Percentiles rank a stretch among this genome's conserved stretches.
These are phyloP conservation scores for Nemophila menziesii DNA, from an alignment of 257 asterid species.

Conservation along the genomic window DNA sequence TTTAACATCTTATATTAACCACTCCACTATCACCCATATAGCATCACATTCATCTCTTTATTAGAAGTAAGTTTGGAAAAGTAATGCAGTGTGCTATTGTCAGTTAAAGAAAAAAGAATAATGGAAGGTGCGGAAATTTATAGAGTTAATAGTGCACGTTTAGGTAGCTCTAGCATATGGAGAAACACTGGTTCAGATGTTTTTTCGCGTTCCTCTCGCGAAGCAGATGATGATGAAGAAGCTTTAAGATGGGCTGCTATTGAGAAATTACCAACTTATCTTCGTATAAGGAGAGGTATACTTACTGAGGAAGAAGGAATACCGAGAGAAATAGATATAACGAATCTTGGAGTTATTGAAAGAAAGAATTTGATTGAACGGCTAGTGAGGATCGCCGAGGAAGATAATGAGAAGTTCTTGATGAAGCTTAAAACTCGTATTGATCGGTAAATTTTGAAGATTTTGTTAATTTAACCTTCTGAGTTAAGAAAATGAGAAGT, in stretches of 20 bases:
- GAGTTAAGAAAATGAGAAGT: background rate
- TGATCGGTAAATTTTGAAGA: constrained; percentile 12
- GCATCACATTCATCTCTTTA: background rate
- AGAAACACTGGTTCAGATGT: constrained; percentile 17
- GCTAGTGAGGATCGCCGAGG: constrained; percentile 18
- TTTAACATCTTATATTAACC: background rate
- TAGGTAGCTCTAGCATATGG: constrained; percentile 18
- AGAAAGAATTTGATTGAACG: constrained; percentile 16
- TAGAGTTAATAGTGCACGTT: constrained; percentile 13
- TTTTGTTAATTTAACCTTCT: background rate
- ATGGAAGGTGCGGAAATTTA: constrained; percentile 14
- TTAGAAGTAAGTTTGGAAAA: too few species aligned
- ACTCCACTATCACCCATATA: background rate
- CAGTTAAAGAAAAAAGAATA: background rate
- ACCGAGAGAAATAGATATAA: constrained; percentile 20
- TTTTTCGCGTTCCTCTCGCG: constrained; percentile 18
- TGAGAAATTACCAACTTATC: constrained; percentile 25
- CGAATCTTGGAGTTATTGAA: constrained; percentile 19
- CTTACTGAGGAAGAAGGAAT: constrained; percentile 16
- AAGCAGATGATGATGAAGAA: constrained; percentile 18
- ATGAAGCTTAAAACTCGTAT: constrained; percentile 20
- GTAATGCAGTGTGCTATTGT: background rate
- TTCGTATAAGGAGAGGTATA: constrained; percentile 20
- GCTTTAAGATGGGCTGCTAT: constrained; percentile 29
- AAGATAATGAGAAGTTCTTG: constrained; percentile 29